Evolutionary conservation across 2,329 filamentous ascomycete genomes (phyloP), one percentile per base, ranked within the genome.

Genomic region (Fusarium transvaalense): DNA sequence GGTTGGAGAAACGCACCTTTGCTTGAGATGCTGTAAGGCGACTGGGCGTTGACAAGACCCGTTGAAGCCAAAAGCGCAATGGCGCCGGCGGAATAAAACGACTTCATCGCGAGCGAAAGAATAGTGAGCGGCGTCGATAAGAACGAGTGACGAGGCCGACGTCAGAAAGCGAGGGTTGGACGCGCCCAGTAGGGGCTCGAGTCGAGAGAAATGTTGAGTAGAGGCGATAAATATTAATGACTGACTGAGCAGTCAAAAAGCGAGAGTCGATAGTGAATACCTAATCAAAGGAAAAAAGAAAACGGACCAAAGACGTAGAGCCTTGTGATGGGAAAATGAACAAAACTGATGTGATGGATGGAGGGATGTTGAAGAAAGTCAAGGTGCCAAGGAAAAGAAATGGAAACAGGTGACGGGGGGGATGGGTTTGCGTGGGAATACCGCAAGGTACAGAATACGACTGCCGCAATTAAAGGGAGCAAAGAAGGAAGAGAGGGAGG

Each of bases 341-440:
- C 19, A 17, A 23, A 25, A 25, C 23, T 25, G 23, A 25, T 29
- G 29, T n/a, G 27, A 29, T 29, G 29, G 29, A 42, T 17, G 23
- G 38, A 38, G 35, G n/a, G 27, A 68, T 73, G 69, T 69, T 72
- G 71, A 63, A 64, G 52, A 65, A 62, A 65, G 64, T 56, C 43
- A 69, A 69, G 61, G 66, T 69, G 71, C 69, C 71, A 74, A 72
- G 71, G 64, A 72, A 69, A 64, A 53, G 60, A 64, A 64, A 64
- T 53, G 53, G 61, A 53, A 61, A 73, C 64, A 47, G 64, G 57
- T 19, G 62, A 64, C 42, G 64, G 64, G 63, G 67, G 57, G 41
- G 56, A 56, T 61, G 46, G 29, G 31, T 47, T 47, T 47, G 57
- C 50, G 25, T 58, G 52, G 54, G 59, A 61, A 61, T 61, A 61